These are phyloP conservation scores for Lentinus tigrinus DNA, from an alignment of 768 basidiomycete species.

Conservation along the genomic window DNA sequence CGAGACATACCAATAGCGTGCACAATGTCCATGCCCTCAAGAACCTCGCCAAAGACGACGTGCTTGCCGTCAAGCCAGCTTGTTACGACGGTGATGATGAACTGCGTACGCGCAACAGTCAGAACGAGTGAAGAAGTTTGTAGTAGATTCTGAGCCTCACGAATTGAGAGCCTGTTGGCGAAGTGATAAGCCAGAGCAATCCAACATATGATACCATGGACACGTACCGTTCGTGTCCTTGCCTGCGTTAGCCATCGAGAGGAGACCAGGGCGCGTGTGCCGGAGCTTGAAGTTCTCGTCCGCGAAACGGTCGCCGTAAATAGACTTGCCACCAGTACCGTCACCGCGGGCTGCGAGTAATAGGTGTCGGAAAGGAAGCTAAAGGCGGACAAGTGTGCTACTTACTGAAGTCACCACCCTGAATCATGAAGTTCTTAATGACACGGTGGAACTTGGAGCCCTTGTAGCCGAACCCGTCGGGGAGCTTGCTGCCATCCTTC, in stretches of 20 bases:
- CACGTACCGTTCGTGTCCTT: constrained; percentile 84
- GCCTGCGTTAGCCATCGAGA: constrained; percentile 95
- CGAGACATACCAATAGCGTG: constrained; percentile 57
- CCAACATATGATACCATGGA: not conserved
- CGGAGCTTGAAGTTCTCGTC: constrained; percentile 99
- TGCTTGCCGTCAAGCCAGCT: constrained; percentile 91
- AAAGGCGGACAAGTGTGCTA: constrained; percentile 16
- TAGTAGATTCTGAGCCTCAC: constrained; percentile 41
- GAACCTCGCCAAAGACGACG: constrained; percentile 90
- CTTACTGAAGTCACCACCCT: constrained; percentile 97
- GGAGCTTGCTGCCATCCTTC: constrained; percentile 65
- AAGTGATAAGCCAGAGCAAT: constrained; percentile 1
- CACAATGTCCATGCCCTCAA: constrained; percentile 92
- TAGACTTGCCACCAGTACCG: constrained; percentile 93
- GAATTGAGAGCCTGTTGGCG: constrained; percentile 74
- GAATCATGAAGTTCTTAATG: constrained; percentile 96
- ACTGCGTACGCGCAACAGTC: constrained; percentile 45
- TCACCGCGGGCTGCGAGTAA: constrained; percentile 67
- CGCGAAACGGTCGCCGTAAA: constrained; percentile 86
- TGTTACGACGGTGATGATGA: constrained; percentile 87
- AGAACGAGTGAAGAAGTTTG: not conserved
- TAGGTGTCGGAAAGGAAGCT: constrained; percentile 9
- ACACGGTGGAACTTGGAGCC: constrained; percentile 96
- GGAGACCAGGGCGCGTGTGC: constrained; percentile 83
- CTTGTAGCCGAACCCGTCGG: constrained; percentile 88